Percentiles rank a stretch among this genome's conserved stretches.
phyloP scores from a whole-genome alignment of 192 early-diverging fungal genomes.

The Coemansia sp. region DNA sequence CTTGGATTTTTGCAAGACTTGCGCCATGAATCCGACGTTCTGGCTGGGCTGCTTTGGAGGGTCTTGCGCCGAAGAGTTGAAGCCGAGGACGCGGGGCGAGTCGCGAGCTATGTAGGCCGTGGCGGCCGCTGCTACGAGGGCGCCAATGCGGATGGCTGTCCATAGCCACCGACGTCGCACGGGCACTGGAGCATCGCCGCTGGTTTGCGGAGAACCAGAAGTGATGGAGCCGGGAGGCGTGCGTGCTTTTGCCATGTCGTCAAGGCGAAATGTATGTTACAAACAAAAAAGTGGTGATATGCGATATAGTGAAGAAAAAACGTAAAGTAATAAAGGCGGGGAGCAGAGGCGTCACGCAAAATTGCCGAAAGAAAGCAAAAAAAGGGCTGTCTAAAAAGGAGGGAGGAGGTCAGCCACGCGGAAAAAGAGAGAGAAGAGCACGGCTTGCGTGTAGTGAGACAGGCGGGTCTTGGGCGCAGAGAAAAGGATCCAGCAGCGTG shows the following conservation, averaged over 20 bases:
- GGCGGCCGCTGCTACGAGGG: conserved; percentile 28
- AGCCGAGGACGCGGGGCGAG: conserved; percentile 35
- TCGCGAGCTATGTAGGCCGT: conserved; percentile 48
- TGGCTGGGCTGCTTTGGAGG: conserved; percentile 20
- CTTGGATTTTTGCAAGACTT: conserved; percentile 53
- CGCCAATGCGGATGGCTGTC: conserved; percentile 27
- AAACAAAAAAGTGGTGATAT: not conserved
- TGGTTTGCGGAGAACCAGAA: not conserved
- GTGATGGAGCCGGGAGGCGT: conserved; percentile 5
- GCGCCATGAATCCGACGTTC: conserved; percentile 53
- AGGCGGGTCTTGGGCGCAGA: conserved; percentile 1
- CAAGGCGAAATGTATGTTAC: not conserved
- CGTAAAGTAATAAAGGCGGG: not conserved
- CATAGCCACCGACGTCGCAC: conserved; percentile 25
- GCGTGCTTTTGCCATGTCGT: conserved; percentile 32
- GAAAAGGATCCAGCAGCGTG: not conserved
- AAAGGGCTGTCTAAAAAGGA: not conserved
- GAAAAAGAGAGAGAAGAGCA: not conserved
- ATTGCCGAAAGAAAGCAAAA: not conserved
- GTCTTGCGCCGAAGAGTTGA: conserved; percentile 8
- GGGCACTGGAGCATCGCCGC: not conserved
- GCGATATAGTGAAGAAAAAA: not conserved
- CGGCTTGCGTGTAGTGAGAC: not conserved
- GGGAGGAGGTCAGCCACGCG: not conserved
- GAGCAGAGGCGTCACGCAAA: not conserved